Evolutionary conservation across 148 eudicot genomes (phyloP).

Genomic region (Vaccinium myrtillus): DNA sequence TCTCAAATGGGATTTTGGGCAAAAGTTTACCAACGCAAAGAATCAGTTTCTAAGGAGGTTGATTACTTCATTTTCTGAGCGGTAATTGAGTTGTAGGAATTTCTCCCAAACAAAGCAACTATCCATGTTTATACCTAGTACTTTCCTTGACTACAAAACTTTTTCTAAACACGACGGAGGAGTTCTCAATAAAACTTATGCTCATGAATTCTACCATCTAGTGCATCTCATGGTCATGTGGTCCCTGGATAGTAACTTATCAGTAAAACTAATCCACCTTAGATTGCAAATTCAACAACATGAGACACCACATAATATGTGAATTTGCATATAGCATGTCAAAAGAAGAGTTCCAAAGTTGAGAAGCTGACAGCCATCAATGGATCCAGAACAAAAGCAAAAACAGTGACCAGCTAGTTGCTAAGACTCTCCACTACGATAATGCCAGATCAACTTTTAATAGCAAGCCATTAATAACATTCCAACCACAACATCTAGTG

Average conservation of each 20-base stretch:
- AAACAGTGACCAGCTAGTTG: background rate
- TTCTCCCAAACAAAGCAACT: background rate
- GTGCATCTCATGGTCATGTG: background rate
- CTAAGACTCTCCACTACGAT: background rate
- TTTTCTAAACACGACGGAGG: background rate
- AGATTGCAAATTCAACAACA: background rate
- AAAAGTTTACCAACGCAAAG: background rate
- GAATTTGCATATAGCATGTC: background rate
- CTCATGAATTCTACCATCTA: background rate
- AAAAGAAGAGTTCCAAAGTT: background rate
- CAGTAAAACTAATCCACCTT: background rate
- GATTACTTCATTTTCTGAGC: background rate
- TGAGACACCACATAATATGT: background rate
- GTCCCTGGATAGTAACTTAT: background rate
- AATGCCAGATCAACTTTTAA: background rate
- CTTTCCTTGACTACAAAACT: background rate
- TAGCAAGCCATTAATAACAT: conserved; percentile 3
- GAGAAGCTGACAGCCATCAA: conserved; percentile 1
- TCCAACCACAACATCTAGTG: background rate
- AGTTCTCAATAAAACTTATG: background rate
- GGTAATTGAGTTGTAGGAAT: background rate
- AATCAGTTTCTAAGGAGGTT: background rate
- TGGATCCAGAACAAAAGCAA: background rate
- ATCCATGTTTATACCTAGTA: background rate
- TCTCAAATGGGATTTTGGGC: background rate